These are phyloP conservation scores for Chalciporus piperatus DNA, from an alignment of 768 basidiomycete species.

Conservation along the genomic window DNA sequence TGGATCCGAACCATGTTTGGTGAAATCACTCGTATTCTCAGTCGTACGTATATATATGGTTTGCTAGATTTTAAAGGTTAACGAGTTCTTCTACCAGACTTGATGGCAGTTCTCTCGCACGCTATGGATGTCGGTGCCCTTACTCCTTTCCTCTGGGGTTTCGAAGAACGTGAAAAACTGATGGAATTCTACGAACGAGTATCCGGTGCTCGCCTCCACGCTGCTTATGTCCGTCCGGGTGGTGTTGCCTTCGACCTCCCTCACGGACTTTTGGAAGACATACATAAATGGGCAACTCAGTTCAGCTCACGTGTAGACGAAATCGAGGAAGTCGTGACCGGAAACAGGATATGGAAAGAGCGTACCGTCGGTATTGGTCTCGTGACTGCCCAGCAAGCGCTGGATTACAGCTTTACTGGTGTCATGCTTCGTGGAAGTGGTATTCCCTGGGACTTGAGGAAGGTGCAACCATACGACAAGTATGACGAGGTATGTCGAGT, in stretches of 20 bases:
- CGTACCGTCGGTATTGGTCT: slow-evolving; percentile 87
- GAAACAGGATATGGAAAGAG: slow-evolving; percentile 98
- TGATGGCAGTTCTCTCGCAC: slow-evolving; percentile 96
- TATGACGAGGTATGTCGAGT: slow-evolving; percentile 72
- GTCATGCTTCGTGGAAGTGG: slow-evolving; percentile 97
- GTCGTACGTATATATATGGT: slow-evolving; percentile 58
- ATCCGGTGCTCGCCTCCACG: slow-evolving; percentile 94
- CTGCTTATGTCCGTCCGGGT: slow-evolving; percentile 96
- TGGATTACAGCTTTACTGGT: slow-evolving; percentile 92
- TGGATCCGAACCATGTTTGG: slow-evolving; percentile 98
- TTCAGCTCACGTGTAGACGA: slow-evolving; percentile 90
- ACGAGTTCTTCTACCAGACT: slow-evolving; percentile 44
- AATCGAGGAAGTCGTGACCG: slow-evolving; percentile 96
- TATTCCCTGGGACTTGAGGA: slow-evolving; percentile 92
- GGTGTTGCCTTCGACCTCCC: slow-evolving; percentile 98
- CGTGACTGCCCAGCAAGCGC: slow-evolving; percentile 89
- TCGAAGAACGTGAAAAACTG: slow-evolving; percentile 99
- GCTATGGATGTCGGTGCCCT: slow-evolving; percentile 98
- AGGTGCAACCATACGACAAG: slow-evolving; percentile 91
- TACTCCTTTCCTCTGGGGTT: slow-evolving; percentile 99
- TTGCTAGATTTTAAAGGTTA: not conserved
- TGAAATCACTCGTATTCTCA: slow-evolving; percentile 93
- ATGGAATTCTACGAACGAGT: slow-evolving; percentile 99
- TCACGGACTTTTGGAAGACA: slow-evolving; percentile 97
- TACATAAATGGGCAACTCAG: slow-evolving; percentile 97